A percentile compares a stretch with the other conserved stretches of the same genome.
phyloP scores from a whole-genome alignment of 352 stramenopile genomes.

The Phytophthora megakarya region DNA sequence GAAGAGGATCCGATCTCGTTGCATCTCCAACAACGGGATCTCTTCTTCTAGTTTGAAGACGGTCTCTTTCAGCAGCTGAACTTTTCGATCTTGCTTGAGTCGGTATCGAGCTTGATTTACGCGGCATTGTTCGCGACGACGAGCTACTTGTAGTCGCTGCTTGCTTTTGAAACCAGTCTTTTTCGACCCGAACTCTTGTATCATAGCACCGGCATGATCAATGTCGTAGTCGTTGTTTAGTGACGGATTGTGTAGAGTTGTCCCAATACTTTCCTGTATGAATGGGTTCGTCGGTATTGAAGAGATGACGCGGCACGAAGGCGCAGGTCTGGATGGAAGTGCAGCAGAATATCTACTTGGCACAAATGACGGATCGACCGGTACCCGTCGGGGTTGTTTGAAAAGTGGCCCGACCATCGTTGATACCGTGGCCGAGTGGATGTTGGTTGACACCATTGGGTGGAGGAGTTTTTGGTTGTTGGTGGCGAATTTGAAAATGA shows the following conservation, averaged over 20 bases:
- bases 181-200: too few relatives aligned
- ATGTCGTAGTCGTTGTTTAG: not conserved
- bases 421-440: not conserved
- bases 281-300: not conserved
- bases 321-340: too few relatives aligned
- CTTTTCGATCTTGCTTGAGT: constrained; percentile 6
- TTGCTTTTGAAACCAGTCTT: not conserved
- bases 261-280: not conserved
- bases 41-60: constrained; percentile 7
- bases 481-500: constrained; percentile 3
- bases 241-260: not conserved
- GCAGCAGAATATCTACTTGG: too few relatives aligned
- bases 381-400: not conserved
- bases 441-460: not conserved
- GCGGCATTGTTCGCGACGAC: constrained; percentile 23
- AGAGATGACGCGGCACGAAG: too few relatives aligned
- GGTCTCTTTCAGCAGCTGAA: constrained; percentile 5
- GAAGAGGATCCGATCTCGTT: constrained; percentile 12
- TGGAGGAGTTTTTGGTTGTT: not conserved
- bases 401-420: constrained; percentile 6
- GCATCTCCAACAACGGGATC: constrained; percentile 10
- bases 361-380: too few relatives aligned
- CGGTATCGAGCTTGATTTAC: constrained; percentile 20
- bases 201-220: too few relatives aligned
- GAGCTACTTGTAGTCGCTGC: not conserved